Conservation (phyloP, 495 filamentous ascomycete species). For the Neurospora discreta region DNA sequence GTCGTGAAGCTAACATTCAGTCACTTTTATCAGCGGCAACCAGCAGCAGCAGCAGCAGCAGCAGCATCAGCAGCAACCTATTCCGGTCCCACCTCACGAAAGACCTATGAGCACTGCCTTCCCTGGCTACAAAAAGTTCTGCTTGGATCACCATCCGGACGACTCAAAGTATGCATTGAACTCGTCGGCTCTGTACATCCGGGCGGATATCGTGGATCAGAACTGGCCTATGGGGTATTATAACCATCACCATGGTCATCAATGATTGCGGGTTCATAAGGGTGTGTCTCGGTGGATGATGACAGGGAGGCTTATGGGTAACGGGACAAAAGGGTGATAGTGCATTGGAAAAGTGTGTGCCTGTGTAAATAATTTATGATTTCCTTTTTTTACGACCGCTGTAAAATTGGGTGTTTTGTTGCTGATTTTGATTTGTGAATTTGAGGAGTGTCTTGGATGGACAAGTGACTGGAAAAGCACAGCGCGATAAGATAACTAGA, state of each 20-base stretch:
- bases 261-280: neutral
- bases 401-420: neutral
- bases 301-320: neutral
- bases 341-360: neutral
- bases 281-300: neutral
- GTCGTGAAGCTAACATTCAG: neutral
- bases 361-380: neutral
- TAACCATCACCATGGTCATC: neutral
- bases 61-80: neutral
- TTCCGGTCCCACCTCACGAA: neutral
- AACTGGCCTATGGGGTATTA: neutral
- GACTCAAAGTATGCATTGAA: neutral
- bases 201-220: constrained; percentile 4
- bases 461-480: no score
- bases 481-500: neutral
- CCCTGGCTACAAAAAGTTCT: neutral
- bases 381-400: neutral
- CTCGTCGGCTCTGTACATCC: constrained; percentile 4
- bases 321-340: neutral
- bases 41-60: neutral
- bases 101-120: neutral
- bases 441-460: neutral
- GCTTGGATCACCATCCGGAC: neutral
- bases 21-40: neutral
- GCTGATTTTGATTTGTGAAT: neutral